Conservation (phyloP, 2,329 filamentous ascomycete species). For the Fusarium redolens region DNA sequence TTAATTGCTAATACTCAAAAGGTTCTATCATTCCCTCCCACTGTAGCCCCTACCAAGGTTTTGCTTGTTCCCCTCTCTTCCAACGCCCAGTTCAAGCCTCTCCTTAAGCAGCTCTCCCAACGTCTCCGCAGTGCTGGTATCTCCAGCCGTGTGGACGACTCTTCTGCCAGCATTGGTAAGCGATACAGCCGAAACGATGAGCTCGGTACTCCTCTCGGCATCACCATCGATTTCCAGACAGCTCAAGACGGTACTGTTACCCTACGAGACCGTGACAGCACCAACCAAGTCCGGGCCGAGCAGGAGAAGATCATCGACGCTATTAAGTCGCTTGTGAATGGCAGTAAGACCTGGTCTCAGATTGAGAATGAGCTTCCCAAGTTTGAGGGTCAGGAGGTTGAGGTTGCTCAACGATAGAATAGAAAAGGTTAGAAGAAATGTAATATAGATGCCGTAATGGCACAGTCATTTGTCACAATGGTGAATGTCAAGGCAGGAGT, state of each 20-base stretch:
- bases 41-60: constrained; percentile 93
- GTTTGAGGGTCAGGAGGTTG: constrained; percentile 81
- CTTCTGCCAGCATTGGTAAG: constrained; percentile 92
- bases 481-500: constrained; percentile 17
- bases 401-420: constrained; percentile 53
- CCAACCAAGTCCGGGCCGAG: constrained; percentile 86
- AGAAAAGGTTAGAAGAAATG: constrained; percentile 25
- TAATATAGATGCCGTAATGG: constrained; percentile 36
- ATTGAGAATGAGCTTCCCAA: constrained; percentile 82
- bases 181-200: constrained; percentile 96
- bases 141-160: constrained; percentile 89
- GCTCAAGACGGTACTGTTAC: constrained; percentile 88
- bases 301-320: constrained; percentile 84
- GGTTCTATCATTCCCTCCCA: constrained; percentile 66
- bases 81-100: constrained; percentile 83
- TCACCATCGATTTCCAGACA: constrained; percentile 97
- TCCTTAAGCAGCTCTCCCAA: constrained; percentile 77
- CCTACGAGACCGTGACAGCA: constrained; percentile 89
- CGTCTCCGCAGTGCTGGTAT: constrained; percentile 81
- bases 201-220: constrained; percentile 90
- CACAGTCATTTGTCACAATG: background rate
- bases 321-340: constrained; percentile 66
- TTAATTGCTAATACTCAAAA: constrained; percentile 44
- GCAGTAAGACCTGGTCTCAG: constrained; percentile 71
- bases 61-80: constrained; percentile 89